Base-by-base conservation (phyloP, 352 stramenopile genomes). In the Thraustotheca clavata region DNA sequence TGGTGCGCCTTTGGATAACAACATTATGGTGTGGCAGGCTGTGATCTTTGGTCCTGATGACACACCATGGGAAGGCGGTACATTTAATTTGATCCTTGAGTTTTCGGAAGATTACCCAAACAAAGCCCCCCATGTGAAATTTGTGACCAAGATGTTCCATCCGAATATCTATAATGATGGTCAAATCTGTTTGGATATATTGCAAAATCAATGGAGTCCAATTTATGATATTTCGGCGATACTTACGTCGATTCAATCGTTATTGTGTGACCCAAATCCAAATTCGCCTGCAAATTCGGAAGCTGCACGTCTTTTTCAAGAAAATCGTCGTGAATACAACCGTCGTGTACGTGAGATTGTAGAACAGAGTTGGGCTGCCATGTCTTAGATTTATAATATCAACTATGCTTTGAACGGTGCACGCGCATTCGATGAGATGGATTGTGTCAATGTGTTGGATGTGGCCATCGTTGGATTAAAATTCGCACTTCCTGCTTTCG, bases 21-120 rank as follows among this genome's bases (percentile, higher is more conserved):
- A 99, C 74, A 99, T 99, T 70, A 97, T 99, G 88, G 77, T 98
- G 32, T 98, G 92, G 88, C 77, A 95, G 71, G 87, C 85, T 41
- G 86, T 95, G 65, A 96, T 96, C 68, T 94, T 96, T 61, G 89
- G 89, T 35, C 97, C 97, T 3, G 96, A 99, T 72, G 96, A 99
- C 70, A 99, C 96, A 38, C 96, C 97, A 6, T 99, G 96, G 96
- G 97, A 99, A 79, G 97, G 97, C 22, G 94, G 92, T 7, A 98
- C 92, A n/a, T 98, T 98, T 75, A 98, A 98, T 75, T 79, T 99
- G 24, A 87, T 96, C 48, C 84, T 99, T 47, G 93, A 99, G 75
- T 99, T 99, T 73, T 97, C 91, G 43, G 97, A 99, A 74, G 97
- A 99, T 68, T 99, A 99, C 77, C 97, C 97, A n/a, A 99, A 99